Evolutionary conservation across 352 stramenopile genomes (phyloP).

Genomic region (Hyaloperonospora brassicae): DNA sequence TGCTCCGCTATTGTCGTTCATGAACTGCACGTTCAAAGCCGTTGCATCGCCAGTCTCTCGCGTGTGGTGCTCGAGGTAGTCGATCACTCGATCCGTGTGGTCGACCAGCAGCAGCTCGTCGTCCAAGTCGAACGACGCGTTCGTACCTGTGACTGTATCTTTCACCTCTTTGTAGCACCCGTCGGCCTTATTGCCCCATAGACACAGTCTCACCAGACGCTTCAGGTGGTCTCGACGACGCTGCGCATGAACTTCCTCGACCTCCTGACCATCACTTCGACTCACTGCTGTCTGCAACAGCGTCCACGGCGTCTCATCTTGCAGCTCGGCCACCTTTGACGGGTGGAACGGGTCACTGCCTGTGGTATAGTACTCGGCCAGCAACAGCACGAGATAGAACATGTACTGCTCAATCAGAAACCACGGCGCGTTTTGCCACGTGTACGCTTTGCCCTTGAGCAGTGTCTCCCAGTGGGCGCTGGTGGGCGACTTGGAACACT

Average conservation of each 20-base stretch:
- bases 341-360: slow-evolving; percentile 59
- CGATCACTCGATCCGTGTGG: slow-evolving; percentile 42
- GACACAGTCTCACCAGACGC: slow-evolving; percentile 56
- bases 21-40: slow-evolving; percentile 36
- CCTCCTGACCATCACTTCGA: slow-evolving; percentile 14
- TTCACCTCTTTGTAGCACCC: slow-evolving; percentile 71
- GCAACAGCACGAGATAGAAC: slow-evolving; percentile 56
- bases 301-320: slow-evolving; percentile 43
- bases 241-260: slow-evolving; percentile 13
- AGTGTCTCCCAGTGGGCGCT: slow-evolving; percentile 41
- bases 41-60: slow-evolving; percentile 12
- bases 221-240: slow-evolving; percentile 35
- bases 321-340: slow-evolving; percentile 47
- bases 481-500: slow-evolving; percentile 30
- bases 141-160: slow-evolving; percentile 47
- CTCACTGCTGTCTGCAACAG: slow-evolving; percentile 49
- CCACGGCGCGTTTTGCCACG: slow-evolving; percentile 67
- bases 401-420: slow-evolving; percentile 73
- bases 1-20: slow-evolving; percentile 77
- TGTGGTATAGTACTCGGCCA: slow-evolving; percentile 56
- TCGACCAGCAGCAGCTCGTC: slow-evolving; percentile 56
- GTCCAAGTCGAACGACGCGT: slow-evolving; percentile 47
- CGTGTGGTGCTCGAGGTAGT: slow-evolving; percentile 26
- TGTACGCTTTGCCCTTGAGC: slow-evolving; percentile 37
- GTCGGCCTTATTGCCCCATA: slow-evolving; percentile 76